Percentiles rank a stretch among this genome's conserved stretches.
phyloP scores from a whole-genome alignment of 2,329 filamentous ascomycete genomes.

The Cladosporium colombiae region DNA sequence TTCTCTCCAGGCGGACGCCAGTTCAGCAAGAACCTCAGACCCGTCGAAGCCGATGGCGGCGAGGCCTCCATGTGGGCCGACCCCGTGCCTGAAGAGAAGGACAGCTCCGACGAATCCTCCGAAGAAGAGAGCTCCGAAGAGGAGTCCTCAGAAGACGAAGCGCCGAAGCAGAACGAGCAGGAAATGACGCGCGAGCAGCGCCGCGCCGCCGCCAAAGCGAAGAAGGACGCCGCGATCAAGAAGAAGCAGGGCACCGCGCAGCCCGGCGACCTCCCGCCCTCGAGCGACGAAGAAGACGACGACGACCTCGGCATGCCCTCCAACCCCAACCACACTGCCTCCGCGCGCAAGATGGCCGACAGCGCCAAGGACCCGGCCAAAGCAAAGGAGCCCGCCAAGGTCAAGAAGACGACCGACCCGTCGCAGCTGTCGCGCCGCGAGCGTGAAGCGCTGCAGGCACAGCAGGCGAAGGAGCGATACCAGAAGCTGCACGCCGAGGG shows the following conservation, averaged over 20 bases:
- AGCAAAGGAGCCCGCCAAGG: constrained; percentile 58
- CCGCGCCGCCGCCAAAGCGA: constrained; percentile 81
- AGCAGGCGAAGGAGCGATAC: constrained; percentile 85
- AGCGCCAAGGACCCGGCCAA: constrained; percentile 54
- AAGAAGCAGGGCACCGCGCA: constrained; percentile 70
- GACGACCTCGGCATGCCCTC: constrained; percentile 68
- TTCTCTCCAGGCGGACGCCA: constrained; percentile 76
- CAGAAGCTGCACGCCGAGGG: constrained; percentile 89
- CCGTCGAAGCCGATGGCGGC: constrained; percentile 85
- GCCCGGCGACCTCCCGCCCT: constrained; percentile 82
- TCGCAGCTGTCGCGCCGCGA: constrained; percentile 66
- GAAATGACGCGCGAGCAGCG: constrained; percentile 83
- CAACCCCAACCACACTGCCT: constrained; percentile 82
- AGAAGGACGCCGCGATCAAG: constrained; percentile 85
- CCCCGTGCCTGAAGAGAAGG: constrained; percentile 53
- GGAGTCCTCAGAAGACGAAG: constrained; percentile 44
- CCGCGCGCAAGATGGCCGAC: constrained; percentile 67
- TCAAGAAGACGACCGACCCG: constrained; percentile 55
- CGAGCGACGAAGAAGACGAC: constrained; percentile 59
- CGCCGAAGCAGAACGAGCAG: constrained; percentile 40
- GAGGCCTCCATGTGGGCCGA: constrained; percentile 85
- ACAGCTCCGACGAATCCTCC: constrained; percentile 51
- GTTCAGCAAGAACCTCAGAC: constrained; percentile 88
- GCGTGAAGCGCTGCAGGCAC: constrained; percentile 79
- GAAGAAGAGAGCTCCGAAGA: constrained; percentile 52